Evolutionary conservation across 768 basidiomycete species (phyloP).

Genomic region (Aureoboletus auriporus): DNA sequence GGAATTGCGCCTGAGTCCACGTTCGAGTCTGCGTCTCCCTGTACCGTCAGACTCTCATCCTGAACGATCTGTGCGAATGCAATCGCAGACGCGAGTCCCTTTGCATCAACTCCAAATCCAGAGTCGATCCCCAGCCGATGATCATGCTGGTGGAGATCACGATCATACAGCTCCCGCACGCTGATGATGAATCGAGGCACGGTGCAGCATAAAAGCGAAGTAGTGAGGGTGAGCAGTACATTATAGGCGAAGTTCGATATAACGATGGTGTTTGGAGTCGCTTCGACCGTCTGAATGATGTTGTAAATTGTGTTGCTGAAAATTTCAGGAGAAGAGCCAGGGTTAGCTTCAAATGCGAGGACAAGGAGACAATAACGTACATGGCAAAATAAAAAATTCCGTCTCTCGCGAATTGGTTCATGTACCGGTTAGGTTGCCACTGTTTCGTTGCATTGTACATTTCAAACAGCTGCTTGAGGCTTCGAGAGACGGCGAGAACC

Average conservation of each 20-base stretch:
- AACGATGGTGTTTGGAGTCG: neutral
- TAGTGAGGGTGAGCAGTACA: neutral
- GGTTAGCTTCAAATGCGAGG: no score
- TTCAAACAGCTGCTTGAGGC: neutral
- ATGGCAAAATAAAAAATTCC: conserved; percentile 8
- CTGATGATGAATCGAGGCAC: neutral
- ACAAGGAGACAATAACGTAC: conserved; percentile 19
- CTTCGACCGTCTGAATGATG: neutral
- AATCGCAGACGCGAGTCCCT: no score
- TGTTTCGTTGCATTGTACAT: conserved; percentile 2
- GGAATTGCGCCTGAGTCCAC: no score
- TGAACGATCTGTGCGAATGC: no score
- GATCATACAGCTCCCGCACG: conserved; percentile 2
- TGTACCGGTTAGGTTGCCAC: conserved; percentile 1
- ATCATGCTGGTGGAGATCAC: neutral
- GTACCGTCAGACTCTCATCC: no score
- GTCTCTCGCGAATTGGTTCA: conserved; percentile 1
- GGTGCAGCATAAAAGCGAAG: neutral
- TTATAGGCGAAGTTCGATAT: neutral
- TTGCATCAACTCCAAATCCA: neutral
- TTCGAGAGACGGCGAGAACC: neutral
- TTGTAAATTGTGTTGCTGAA: neutral
- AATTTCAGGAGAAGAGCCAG: no score
- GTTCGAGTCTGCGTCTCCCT: no score
- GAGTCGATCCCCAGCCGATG: neutral